phyloP scores from a whole-genome alignment of 768 basidiomycete species.

The Pleurotus platypus region DNA sequence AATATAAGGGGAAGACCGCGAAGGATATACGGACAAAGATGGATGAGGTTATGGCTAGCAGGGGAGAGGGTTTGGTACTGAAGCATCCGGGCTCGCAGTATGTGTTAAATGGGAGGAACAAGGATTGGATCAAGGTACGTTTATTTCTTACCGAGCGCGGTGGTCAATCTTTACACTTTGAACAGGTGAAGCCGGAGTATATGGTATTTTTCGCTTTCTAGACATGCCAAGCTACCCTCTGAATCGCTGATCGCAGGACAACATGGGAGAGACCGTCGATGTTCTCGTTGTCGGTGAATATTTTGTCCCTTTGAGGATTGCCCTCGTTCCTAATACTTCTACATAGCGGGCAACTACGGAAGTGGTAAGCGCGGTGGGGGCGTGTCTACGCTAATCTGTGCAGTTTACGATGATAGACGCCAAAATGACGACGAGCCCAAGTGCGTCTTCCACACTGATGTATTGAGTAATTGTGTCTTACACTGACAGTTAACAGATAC shows the following conservation, averaged over 20 bases:
- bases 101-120: slow-evolving; percentile 80
- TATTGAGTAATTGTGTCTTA: neutral
- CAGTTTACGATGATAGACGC: slow-evolving; percentile 75
- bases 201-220: slow-evolving; percentile 46
- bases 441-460: slow-evolving; percentile 28
- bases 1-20: slow-evolving; percentile 68
- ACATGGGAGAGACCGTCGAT: slow-evolving; percentile 91
- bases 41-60: slow-evolving; percentile 77
- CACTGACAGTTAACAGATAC: slow-evolving; percentile 48
- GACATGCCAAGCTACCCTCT: neutral
- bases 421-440: slow-evolving; percentile 55
- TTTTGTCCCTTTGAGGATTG: neutral
- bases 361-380: slow-evolving; percentile 82
- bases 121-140: slow-evolving; percentile 60
- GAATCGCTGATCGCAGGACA: slow-evolving; percentile 49
- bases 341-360: slow-evolving; percentile 84
- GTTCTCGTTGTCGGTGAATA: slow-evolving; percentile 81
- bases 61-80: slow-evolving; percentile 92
- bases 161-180: neutral
- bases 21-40: slow-evolving; percentile 79
- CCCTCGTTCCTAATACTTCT: neutral
- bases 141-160: neutral
- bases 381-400: slow-evolving; percentile 87
- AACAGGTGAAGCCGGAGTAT: slow-evolving; percentile 80
- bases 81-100: slow-evolving; percentile 84